Evolutionary conservation across 768 basidiomycete genomes (phyloP), one percentile per base, ranked within the genome.

Genomic region (Psilocybe cubensis): DNA sequence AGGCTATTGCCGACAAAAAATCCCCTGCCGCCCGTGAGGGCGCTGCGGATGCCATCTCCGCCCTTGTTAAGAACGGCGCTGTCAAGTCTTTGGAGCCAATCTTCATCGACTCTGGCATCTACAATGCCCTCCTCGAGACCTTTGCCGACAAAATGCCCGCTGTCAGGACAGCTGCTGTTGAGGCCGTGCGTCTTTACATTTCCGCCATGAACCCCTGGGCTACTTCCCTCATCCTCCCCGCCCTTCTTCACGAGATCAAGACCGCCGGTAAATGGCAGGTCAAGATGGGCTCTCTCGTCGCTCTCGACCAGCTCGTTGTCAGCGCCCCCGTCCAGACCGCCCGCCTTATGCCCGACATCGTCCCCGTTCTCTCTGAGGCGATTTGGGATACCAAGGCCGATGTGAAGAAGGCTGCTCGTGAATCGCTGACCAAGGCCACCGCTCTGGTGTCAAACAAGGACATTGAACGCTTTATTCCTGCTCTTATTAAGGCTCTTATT

Each of bases 301-400:
- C 89, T 65, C 82, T 97, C 68, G 87, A 97, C 77, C 91, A 92
- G 79, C 86, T 98, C 68, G 90, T 97, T 65, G 79, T 75, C 63
- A 87, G 87, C 67, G 91, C 93, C 25, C 92, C 94, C 45, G 68
- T 75, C 58, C 96, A 96, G 78, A 91, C 83, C 52, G 89, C 91
- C 58, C 88, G 86, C 66, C 90, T 94, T 70, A 96, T 94, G 81
- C 94, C 93, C 58, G 94, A 96, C 45, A 92, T 98, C 61, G 89
- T 98, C 62, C 95, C 96, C 59, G 81, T 98, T 67, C 92, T 98
- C 68, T 75, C 96, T 31, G 96, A 94, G 70, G 94, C 91, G 57
- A 96, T 98, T 67, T 98, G 96, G 96, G 96, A 97, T 76, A 96
- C 94, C 75, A 98, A 98, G 80, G 87, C 94, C 45, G 94, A 97